These are phyloP conservation scores for Cochlearia excelsa DNA, from an alignment of 345 rosid genomes.

Conservation along the genomic window DNA sequence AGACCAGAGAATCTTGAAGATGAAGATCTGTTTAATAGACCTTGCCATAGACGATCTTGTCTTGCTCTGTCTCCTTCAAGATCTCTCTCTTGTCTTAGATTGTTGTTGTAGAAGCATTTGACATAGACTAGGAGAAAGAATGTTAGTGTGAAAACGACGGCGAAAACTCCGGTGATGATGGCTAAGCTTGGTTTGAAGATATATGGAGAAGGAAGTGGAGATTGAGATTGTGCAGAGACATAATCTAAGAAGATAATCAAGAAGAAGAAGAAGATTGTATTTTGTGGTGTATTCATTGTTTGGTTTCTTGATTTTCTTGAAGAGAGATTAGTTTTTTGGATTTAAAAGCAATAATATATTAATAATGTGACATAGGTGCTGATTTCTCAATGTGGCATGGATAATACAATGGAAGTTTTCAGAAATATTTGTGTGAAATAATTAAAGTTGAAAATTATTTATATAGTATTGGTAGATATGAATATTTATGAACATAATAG, in stretches of 20 bases:
- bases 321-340: too few species aligned
- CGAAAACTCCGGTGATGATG: slow-evolving; percentile 63
- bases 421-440: too few species aligned
- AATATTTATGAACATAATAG: too few species aligned
- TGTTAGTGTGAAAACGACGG: slow-evolving; percentile 58
- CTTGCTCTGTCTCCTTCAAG: neutral
- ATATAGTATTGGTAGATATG: too few species aligned
- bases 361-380: too few species aligned
- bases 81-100: slow-evolving; percentile 26
- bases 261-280: slow-evolving; percentile 18
- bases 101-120: slow-evolving; percentile 55
- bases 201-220: slow-evolving; percentile 24
- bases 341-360: too few species aligned
- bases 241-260: slow-evolving; percentile 16
- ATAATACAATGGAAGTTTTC: too few species aligned
- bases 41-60: slow-evolving; percentile 35
- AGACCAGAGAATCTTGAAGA: slow-evolving; percentile 66
- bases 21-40: slow-evolving; percentile 36
- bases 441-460: too few species aligned
- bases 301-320: neutral
- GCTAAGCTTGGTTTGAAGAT: slow-evolving; percentile 71
- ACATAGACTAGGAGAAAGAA: slow-evolving; percentile 63
- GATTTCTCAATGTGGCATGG: too few species aligned
- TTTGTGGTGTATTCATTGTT: slow-evolving; percentile 25
- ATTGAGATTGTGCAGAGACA: slow-evolving; percentile 24